These are phyloP conservation scores for Helotiales sp. DNA, from an alignment of 2,329 filamentous ascomycete genomes.

Conservation along the genomic window DNA sequence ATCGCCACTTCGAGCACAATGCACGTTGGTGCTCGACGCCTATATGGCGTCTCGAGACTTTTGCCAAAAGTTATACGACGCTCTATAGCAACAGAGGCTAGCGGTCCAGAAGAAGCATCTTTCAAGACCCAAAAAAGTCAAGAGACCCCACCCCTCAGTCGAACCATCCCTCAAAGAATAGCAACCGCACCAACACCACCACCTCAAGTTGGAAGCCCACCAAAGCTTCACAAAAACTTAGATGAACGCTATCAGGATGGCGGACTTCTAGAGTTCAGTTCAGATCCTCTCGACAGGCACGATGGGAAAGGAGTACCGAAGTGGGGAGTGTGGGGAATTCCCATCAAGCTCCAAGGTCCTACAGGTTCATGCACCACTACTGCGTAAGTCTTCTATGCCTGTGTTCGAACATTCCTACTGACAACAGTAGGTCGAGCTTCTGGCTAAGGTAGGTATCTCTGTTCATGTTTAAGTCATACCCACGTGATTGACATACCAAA, in stretches of 20 bases:
- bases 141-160: neutral
- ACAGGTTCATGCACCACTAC: neutral
- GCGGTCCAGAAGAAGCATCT: neutral
- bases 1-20: neutral
- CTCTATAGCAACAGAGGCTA: neutral
- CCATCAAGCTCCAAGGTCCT: conserved; percentile 9
- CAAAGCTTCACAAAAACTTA: conserved; percentile 3
- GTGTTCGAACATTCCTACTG: neutral
- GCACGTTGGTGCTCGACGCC: neutral
- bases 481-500: conserved; percentile 18
- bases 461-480: neutral
- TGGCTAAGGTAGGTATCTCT: conserved; percentile 39
- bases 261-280: neutral
- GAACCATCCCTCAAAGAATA: too few species aligned
- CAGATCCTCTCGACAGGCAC: conserved; percentile 1
- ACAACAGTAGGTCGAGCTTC: conserved; percentile 38
- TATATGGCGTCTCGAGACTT: neutral
- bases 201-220: neutral
- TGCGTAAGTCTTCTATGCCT: conserved; percentile 4
- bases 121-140: neutral
- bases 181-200: neutral
- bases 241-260: conserved; percentile 10
- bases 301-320: conserved; percentile 14
- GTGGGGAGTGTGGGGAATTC: conserved; percentile 20
- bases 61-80: neutral